Conservation (phyloP, 2,329 filamentous ascomycete genomes). For the Intubia oerlemansii region DNA sequence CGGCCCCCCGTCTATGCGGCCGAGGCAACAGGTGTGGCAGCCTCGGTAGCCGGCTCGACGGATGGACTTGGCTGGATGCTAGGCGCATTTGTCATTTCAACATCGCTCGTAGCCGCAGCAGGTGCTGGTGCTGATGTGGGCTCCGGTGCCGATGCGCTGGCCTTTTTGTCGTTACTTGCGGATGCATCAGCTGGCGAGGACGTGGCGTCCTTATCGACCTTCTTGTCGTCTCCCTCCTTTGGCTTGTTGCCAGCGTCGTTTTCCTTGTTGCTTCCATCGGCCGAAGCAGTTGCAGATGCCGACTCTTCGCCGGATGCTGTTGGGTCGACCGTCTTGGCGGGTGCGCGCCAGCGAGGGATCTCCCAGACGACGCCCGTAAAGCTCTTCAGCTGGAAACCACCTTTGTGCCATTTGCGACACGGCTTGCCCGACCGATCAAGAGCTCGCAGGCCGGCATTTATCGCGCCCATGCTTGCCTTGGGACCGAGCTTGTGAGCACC, state of each 20-base stretch:
- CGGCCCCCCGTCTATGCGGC: too few relatives aligned
- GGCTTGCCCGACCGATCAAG: conserved; percentile 84
- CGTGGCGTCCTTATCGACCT: too few relatives aligned
- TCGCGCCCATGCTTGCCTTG: conserved; percentile 90
- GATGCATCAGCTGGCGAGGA: too few relatives aligned
- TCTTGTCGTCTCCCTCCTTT: too few relatives aligned
- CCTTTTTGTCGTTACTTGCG: too few relatives aligned
- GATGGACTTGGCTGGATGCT: too few relatives aligned
- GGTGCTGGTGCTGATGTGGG: too few relatives aligned
- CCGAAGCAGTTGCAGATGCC: too few relatives aligned
- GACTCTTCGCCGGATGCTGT: conserved; percentile 14
- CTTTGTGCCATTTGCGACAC: conserved; percentile 77
- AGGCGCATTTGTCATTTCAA: conserved; percentile 32
- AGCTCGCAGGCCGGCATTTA: conserved; percentile 87
- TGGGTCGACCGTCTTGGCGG: conserved; percentile 29
- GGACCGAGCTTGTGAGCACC: conserved; percentile 70
- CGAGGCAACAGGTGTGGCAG: conserved; percentile 3
- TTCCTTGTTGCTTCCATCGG: conserved; percentile 35
- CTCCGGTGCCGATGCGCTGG: too few relatives aligned
- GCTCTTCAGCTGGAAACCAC: conserved; percentile 67
- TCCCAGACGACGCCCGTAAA: conserved; percentile 80
- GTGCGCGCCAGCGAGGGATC: conserved; percentile 63
- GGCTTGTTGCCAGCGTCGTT: conserved; percentile 24
- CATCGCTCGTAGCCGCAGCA: conserved; percentile 21
- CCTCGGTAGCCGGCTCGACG: conserved; percentile 2